Evolutionary conservation across 441 rosid genomes (phyloP), one percentile per base, ranked within the genome.

Genomic region (Sinapis alba): DNA sequence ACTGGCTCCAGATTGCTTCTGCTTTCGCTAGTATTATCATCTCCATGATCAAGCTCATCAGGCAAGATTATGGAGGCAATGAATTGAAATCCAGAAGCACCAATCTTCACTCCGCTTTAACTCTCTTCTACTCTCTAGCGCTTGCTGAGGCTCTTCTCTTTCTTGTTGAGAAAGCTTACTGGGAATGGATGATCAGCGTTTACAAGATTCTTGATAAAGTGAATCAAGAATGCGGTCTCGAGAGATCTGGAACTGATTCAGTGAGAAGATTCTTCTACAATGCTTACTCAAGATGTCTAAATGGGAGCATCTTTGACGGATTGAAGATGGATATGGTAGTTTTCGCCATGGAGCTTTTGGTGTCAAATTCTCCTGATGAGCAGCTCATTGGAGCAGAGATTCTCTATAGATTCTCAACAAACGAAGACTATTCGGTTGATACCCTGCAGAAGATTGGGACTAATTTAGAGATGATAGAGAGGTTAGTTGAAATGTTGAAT

Each of bases 241-340:
- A 87, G 78, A 70, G 73, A 11, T 83, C 83, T 5, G 97, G 97
- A 54, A 62, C 89, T 59, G 77, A 83, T 61, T 86, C 96, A 0
- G 89, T 88, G 62, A 82, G 71, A 75, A 87, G 97, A 71, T 95
- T 93, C 82, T 95, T 95, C 86, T 93, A 93, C 64, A 97, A 91
- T 57, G 89, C 99, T 10, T 95, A 89, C 76, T 95, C 99, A 2
- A 90, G 75, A 73, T 93, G 93, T 51, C 80, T 95, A 24, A 84
- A 87, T 36, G 96, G 97, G 30, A 91, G 96, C 81, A 88, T 95
- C 43, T 95, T 95, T 71, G 98, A 95, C 53, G 98, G 99, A 9
- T 61, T 93, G 78, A 88, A 89, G 79, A 95, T 95, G 97, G 98
- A 95, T 75, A 81, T 93, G 86, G 89, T 90, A 30, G 76, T 79